phyloP scores from a whole-genome alignment of 164 flowering plant genomes.

The Stephania yunnanensis region DNA sequence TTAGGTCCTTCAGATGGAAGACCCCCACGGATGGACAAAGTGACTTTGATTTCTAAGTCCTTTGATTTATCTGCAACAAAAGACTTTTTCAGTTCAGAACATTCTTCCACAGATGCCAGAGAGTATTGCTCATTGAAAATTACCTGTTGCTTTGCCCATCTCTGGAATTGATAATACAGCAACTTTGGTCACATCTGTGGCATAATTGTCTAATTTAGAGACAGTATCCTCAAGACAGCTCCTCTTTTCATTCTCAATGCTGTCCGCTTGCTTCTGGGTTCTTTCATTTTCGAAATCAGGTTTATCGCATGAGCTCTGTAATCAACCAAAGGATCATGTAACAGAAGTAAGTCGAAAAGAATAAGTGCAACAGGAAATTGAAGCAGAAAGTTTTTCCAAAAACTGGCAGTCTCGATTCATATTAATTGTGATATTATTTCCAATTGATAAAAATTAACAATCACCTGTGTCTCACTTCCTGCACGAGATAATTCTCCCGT shows the following conservation, averaged over 20 bases:
- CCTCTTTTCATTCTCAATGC: conserved; percentile 15
- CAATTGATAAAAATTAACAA: conserved; percentile 5
- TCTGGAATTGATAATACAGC: conserved; percentile 13
- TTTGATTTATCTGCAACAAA: conserved; percentile 19
- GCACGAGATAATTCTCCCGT: conserved; percentile 21
- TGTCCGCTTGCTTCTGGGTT: conserved; percentile 23
- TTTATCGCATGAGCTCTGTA: conserved; percentile 36
- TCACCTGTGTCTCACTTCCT: conserved; percentile 36
- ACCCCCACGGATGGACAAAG: conserved; percentile 14
- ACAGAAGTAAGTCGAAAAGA: neutral
- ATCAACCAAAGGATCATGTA: conserved; percentile 19
- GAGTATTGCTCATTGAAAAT: conserved; percentile 8
- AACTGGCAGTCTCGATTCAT: neutral
- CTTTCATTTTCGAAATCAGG: conserved; percentile 29
- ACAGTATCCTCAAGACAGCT: conserved; percentile 11
- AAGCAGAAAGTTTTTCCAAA: neutral
- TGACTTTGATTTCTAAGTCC: conserved; percentile 15
- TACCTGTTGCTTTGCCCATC: conserved; percentile 17
- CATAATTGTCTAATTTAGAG: conserved; percentile 11
- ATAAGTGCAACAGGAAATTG: neutral
- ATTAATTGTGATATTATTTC: neutral
- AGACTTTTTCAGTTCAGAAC: neutral
- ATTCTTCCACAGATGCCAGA: neutral
- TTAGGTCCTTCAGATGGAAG: conserved; percentile 13
- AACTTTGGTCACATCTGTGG: neutral